Evolutionary conservation across 2,329 filamentous ascomycete genomes (phyloP).

Genomic region (Trichoderma atroviride): DNA sequence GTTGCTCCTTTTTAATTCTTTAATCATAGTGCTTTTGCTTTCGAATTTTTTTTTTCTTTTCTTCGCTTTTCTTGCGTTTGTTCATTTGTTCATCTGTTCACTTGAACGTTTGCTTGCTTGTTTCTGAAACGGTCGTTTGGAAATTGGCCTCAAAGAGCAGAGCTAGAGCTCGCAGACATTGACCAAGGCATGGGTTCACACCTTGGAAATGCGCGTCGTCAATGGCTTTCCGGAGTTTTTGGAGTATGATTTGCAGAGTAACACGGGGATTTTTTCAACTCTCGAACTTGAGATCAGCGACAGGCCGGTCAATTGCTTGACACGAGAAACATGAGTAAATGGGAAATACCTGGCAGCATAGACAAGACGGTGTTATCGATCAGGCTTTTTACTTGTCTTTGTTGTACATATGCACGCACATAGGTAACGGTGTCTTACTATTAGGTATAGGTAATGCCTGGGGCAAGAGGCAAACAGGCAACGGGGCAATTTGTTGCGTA

Average conservation of each 20-base stretch:
- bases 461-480: conserved; percentile 7
- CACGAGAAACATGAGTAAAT: conserved; percentile 20
- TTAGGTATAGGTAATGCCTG: conserved; percentile 1
- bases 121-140: background rate
- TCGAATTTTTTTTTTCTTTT: background rate
- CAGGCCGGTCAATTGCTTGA: conserved; percentile 9
- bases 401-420: conserved; percentile 19
- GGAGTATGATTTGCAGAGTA: conserved; percentile 11
- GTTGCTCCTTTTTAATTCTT: background rate
- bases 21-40: background rate
- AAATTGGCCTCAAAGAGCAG: background rate
- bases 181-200: background rate
- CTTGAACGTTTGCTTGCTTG: background rate
- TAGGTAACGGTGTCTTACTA: conserved; percentile 2
- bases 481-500: background rate
- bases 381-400: conserved; percentile 10
- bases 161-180: background rate
- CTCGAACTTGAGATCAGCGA: conserved; percentile 15
- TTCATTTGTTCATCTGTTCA: background rate
- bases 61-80: background rate
- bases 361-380: conserved; percentile 15
- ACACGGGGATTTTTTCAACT: background rate
- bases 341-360: conserved; percentile 15
- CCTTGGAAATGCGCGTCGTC: background rate
- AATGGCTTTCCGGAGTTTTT: conserved; percentile 10